Percentiles rank a stretch among this genome's conserved stretches.
Evolutionary conservation across 2,329 filamentous ascomycete genomes (phyloP).

Genomic region (Microdochium paspali): DNA sequence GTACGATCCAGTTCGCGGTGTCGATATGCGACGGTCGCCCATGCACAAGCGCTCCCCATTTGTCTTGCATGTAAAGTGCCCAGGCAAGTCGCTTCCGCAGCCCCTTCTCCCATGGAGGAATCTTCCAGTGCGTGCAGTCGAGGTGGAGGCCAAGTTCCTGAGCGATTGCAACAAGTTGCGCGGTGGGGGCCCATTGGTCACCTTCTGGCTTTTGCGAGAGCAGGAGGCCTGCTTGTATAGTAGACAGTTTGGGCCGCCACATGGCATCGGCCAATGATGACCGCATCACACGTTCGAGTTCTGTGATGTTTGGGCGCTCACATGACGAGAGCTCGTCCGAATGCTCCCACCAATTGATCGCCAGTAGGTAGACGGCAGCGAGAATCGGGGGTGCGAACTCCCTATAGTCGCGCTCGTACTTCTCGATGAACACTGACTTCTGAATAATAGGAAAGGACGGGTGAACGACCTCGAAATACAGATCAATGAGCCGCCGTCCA

Average conservation of each 20-base stretch:
- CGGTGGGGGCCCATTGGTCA: conserved; percentile 76
- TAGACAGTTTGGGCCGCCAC: conserved; percentile 73
- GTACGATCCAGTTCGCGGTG: conserved; percentile 56
- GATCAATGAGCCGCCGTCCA: conserved; percentile 65
- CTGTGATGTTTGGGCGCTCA: conserved; percentile 61
- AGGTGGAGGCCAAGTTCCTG: conserved; percentile 86
- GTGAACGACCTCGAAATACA: conserved; percentile 76
- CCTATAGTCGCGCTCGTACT: conserved; percentile 62
- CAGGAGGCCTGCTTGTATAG: conserved; percentile 67
- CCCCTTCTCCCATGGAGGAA: conserved; percentile 79
- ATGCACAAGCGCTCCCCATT: conserved; percentile 68
- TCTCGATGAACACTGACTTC: conserved; percentile 70
- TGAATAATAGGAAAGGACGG: conserved; percentile 76
- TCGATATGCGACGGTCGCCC: conserved; percentile 60
- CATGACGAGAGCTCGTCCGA: conserved; percentile 55
- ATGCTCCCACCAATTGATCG: conserved; percentile 81
- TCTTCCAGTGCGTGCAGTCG: conserved; percentile 79
- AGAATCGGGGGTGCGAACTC: conserved; percentile 70
- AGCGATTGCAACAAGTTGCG: conserved; percentile 75
- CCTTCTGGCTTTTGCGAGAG: conserved; percentile 67
- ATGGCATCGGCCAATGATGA: conserved; percentile 67
- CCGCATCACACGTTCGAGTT: conserved; percentile 65
- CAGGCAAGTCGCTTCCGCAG: conserved; percentile 79
- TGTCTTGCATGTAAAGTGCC: conserved; percentile 92
- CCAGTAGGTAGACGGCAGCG: conserved; percentile 74